A percentile compares a stretch with the other conserved stretches of the same genome.
Conservation (phyloP, 73 alveolate species). For the Stentor roeselii region DNA sequence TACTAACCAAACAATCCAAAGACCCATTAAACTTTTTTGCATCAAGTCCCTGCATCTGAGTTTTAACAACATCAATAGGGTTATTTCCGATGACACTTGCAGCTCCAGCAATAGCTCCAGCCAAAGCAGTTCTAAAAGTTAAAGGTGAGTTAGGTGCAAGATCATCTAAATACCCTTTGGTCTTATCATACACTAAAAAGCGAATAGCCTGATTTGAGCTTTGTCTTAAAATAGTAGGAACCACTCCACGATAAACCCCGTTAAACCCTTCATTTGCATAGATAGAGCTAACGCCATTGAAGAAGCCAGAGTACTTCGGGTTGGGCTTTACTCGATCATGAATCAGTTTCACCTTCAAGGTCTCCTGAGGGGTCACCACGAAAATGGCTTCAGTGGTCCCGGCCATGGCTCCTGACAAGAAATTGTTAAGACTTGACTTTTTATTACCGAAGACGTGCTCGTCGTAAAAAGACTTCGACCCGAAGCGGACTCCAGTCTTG, state of each 20-base stretch:
- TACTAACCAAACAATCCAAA: constrained; percentile 56
- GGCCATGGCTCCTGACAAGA: constrained; percentile 82
- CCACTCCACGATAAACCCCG: constrained; percentile 77
- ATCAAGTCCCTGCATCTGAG: constrained; percentile 79
- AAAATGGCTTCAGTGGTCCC: constrained; percentile 87
- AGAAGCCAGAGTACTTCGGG: constrained; percentile 79
- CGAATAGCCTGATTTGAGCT: constrained; percentile 86
- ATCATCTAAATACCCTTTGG: constrained; percentile 39
- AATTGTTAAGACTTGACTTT: constrained; percentile 29
- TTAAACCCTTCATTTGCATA: constrained; percentile 60
- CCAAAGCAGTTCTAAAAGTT: constrained; percentile 44
- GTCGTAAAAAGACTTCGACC: constrained; percentile 69
- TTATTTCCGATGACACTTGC: constrained; percentile 68
- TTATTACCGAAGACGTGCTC: constrained; percentile 51
- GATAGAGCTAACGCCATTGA: constrained; percentile 80
- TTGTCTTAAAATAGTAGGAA: constrained; percentile 83
- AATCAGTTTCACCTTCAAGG: constrained; percentile 80
- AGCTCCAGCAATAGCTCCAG: constrained; percentile 93
- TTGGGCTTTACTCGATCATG: constrained; percentile 74
- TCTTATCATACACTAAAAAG: constrained; percentile 80
- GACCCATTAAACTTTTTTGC: constrained; percentile 75
- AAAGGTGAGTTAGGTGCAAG: constrained; percentile 18
- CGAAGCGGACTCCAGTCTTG: constrained; percentile 81
- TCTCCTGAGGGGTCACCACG: constrained; percentile 93
- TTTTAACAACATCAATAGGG: constrained; percentile 90